Evolutionary conservation across 371 early-diverging fungal genomes (phyloP).

Genomic region (Nosema granulosis): DNA sequence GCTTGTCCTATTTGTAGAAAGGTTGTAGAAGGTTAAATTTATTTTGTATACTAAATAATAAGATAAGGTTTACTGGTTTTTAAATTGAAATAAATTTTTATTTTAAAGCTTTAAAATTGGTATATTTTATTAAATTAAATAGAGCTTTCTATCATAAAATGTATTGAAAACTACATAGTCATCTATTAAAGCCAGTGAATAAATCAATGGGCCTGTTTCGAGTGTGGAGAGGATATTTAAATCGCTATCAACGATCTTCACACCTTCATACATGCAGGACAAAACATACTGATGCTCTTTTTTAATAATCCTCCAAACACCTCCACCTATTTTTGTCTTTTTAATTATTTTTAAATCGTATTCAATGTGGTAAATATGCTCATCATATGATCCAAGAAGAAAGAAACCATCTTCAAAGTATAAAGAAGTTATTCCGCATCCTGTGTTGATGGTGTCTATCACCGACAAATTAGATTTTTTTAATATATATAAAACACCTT

Average conservation of each 20-base stretch:
- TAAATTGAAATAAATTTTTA: background rate
- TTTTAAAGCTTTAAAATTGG: background rate
- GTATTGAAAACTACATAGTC: conserved; percentile 18
- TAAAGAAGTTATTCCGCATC: conserved; percentile 35
- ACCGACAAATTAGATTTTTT: conserved; percentile 1
- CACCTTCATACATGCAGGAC: conserved; percentile 54
- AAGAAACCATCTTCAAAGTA: conserved; percentile 1
- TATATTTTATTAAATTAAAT: background rate
- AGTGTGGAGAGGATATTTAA: conserved; percentile 15
- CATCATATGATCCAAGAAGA: conserved; percentile 52
- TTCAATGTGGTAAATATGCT: conserved; percentile 31
- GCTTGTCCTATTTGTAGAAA: too few relatives aligned
- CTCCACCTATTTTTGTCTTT: conserved; percentile 25
- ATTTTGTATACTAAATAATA: background rate
- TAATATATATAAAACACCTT: conserved; percentile 16
- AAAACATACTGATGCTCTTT: background rate
- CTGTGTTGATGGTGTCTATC: conserved; percentile 5
- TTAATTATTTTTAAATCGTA: background rate
- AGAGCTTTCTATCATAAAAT: conserved; percentile 43
- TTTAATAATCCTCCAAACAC: conserved; percentile 49
- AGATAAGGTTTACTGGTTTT: background rate
- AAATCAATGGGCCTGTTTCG: conserved; percentile 33
- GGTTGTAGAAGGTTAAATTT: background rate
- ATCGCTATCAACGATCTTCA: conserved; percentile 34
- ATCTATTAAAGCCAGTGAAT: conserved; percentile 23